Conservation (phyloP, 2,329 filamentous ascomycete genomes). For the Ascochyta rabiei region DNA sequence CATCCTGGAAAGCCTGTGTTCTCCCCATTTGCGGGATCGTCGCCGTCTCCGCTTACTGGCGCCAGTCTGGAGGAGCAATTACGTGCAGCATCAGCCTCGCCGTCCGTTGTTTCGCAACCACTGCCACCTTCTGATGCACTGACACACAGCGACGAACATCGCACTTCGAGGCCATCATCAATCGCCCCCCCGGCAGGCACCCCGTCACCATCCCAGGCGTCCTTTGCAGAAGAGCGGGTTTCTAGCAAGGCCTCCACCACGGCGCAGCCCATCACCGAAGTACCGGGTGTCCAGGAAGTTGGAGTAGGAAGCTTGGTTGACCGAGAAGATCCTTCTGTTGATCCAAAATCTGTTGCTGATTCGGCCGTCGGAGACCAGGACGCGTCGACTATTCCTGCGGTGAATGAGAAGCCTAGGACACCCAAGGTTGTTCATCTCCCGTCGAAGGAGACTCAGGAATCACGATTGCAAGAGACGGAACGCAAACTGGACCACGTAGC, state of each 20-base stretch:
- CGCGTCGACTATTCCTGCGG: neutral
- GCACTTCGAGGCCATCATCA: constrained; percentile 17
- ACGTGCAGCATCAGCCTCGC: constrained; percentile 43
- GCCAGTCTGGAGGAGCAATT: constrained; percentile 43
- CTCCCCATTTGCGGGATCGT: constrained; percentile 25
- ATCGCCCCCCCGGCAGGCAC: constrained; percentile 15
- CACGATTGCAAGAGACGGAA: constrained; percentile 51
- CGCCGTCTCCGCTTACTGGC: constrained; percentile 28
- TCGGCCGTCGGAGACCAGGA: constrained; percentile 42
- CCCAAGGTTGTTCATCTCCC: constrained; percentile 55
- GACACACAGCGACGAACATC: constrained; percentile 20
- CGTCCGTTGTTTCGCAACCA: constrained; percentile 36
- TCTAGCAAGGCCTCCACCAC: constrained; percentile 17
- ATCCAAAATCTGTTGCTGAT: constrained; percentile 34
- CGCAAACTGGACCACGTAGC: constrained; percentile 46
- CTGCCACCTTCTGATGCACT: constrained; percentile 27
- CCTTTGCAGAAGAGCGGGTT: constrained; percentile 24
- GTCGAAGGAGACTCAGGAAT: constrained; percentile 57
- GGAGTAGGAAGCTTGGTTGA: constrained; percentile 2
- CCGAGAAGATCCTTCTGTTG: constrained; percentile 27
- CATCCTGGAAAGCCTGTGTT: constrained; percentile 23
- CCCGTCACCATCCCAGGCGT: constrained; percentile 11
- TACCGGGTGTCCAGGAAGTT: constrained; percentile 22
- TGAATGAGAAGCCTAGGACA: constrained; percentile 24
- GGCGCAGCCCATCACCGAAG: constrained; percentile 11